Percentiles rank a stretch among this genome's conserved stretches.
phyloP scores from a whole-genome alignment of 2,329 filamentous ascomycete species.

The Neopestalotiopsis sp. region DNA sequence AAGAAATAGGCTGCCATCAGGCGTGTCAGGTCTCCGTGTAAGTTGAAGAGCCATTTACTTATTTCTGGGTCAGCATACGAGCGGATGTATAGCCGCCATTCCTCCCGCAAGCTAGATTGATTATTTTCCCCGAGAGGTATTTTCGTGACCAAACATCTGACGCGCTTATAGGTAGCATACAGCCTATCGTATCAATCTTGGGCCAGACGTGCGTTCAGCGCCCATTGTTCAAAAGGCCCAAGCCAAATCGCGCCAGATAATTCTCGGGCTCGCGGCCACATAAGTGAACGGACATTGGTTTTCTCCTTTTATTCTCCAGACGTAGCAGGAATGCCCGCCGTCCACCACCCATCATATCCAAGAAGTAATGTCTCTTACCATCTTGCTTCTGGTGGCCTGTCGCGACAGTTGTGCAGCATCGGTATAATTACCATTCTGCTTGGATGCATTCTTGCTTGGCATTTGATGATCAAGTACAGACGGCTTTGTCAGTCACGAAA shows the following conservation, averaged over 20 bases:
- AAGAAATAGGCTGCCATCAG: background rate
- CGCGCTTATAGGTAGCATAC: background rate
- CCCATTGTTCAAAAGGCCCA: slow-evolving; percentile 18
- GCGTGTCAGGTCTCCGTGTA: background rate
- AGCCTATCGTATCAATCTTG: background rate
- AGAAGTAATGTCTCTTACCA: slow-evolving; percentile 36
- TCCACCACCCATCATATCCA: slow-evolving; percentile 37
- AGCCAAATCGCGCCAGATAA: slow-evolving; percentile 26
- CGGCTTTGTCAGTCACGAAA: slow-evolving; percentile 28
- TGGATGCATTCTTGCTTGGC: slow-evolving; percentile 28
- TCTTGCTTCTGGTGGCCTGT: slow-evolving; percentile 33
- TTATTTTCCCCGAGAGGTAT: background rate
- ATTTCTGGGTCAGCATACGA: background rate
- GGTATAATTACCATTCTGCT: slow-evolving; percentile 28
- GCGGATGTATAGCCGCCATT: background rate
- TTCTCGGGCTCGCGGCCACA: slow-evolving; percentile 26
- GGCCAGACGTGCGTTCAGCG: background rate
- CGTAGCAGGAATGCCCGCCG: slow-evolving; percentile 46
- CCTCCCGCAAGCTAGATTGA: background rate
- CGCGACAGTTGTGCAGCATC: slow-evolving; percentile 30
- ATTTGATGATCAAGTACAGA: slow-evolving; percentile 24
- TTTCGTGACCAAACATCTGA: background rate
- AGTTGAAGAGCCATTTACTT: background rate
- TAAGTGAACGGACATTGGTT: slow-evolving; percentile 16
- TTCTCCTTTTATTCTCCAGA: slow-evolving; percentile 20